These are phyloP conservation scores for Saturnispora zaruensis DNA, from an alignment of 805 yeast genomes.

Conservation along the genomic window DNA sequence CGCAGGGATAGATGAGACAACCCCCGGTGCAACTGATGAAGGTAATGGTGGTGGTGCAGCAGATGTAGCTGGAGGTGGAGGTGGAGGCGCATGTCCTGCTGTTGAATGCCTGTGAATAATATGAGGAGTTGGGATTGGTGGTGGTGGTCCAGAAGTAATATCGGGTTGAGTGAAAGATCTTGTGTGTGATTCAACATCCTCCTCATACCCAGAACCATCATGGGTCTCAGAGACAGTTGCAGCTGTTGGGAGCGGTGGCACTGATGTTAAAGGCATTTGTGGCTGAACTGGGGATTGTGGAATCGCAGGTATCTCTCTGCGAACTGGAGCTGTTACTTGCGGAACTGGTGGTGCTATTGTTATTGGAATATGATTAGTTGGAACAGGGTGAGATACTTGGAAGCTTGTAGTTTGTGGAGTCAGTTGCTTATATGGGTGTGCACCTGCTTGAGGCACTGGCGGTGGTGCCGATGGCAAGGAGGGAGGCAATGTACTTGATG, in stretches of 20 bases:
- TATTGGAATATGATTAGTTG: conserved; percentile 11
- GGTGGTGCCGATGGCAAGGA: conserved; percentile 12
- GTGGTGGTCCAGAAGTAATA: neutral
- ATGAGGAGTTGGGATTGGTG: conserved; percentile 7
- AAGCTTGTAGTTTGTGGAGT: neutral
- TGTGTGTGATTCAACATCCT: neutral
- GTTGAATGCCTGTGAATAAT: conserved; percentile 1
- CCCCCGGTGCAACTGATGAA: neutral
- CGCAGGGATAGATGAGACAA: neutral
- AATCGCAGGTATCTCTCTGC: neutral
- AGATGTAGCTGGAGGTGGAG: conserved; percentile 22
- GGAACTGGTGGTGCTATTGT: conserved; percentile 18
- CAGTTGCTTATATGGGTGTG: conserved; percentile 1
- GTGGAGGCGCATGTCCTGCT: conserved; percentile 11
- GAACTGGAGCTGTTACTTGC: conserved; percentile 10
- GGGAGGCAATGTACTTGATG: conserved; percentile 3
- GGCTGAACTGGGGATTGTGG: neutral
- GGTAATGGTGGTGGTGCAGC: conserved; percentile 4
- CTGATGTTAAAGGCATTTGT: neutral
- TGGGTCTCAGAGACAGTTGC: neutral
- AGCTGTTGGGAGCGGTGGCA: neutral
- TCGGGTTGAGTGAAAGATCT: neutral
- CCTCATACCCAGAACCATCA: neutral
- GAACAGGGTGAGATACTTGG: neutral
- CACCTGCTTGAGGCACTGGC: conserved; percentile 2